These are phyloP conservation scores for Claviceps africana DNA, from an alignment of 2,329 filamentous ascomycete genomes.

Conservation along the genomic window DNA sequence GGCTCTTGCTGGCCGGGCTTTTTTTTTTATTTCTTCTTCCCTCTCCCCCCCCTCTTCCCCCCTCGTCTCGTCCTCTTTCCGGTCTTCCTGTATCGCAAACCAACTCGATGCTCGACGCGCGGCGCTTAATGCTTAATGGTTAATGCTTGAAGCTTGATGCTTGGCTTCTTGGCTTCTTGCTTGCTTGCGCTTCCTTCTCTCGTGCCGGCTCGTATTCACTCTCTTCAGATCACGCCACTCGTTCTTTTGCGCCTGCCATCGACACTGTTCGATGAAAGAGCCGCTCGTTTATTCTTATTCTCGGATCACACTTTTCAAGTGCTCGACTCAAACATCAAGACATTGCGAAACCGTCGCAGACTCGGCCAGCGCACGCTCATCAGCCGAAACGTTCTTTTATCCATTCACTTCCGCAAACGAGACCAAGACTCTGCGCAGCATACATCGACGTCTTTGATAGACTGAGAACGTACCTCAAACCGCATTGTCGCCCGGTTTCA, in stretches of 20 bases:
- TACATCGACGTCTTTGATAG: background rate
- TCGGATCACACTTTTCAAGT: background rate
- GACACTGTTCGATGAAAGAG: conserved; percentile 1
- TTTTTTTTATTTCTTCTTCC: background rate
- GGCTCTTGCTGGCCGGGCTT: too few species aligned
- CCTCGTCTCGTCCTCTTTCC: background rate
- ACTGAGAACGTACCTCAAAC: background rate
- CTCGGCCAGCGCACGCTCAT: background rate
- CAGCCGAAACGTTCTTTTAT: background rate
- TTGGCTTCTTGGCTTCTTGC: too few species aligned
- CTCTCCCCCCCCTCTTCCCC: background rate
- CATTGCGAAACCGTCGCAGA: background rate
- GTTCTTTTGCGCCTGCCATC: background rate
- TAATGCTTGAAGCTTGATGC: background rate
- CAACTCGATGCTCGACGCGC: background rate
- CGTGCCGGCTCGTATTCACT: background rate
- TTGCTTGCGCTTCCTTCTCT: background rate
- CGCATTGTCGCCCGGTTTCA: background rate
- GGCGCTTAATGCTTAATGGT: background rate
- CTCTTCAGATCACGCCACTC: background rate
- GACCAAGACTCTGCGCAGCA: background rate
- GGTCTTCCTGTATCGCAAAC: background rate
- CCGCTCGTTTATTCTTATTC: background rate
- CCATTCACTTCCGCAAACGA: background rate
- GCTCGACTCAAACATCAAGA: background rate